Conservation (phyloP, 352 stramenopile species). For the Globisporangium nagaii region DNA sequence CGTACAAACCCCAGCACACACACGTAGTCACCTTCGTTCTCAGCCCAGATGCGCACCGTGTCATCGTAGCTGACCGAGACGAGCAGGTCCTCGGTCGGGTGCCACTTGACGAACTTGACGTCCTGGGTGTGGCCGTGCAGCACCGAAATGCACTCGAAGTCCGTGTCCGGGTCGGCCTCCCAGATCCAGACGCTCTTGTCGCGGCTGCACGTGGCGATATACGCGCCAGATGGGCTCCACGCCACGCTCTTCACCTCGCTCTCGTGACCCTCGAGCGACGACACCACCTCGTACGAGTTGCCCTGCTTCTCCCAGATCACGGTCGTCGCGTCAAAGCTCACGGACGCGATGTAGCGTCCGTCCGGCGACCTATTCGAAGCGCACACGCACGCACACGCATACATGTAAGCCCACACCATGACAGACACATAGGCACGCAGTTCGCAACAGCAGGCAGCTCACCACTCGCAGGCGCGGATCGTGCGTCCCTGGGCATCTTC, state of each 20-base stretch:
- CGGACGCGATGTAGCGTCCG: conserved; percentile 87
- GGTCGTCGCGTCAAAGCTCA: conserved; percentile 96
- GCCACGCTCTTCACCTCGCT: conserved; percentile 97
- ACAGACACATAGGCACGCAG: not conserved
- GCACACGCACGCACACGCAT: not conserved
- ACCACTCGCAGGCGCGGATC: conserved; percentile 94
- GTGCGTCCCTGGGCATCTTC: conserved; percentile 93
- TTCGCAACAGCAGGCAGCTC: not conserved
- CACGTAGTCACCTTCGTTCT: conserved; percentile 68
- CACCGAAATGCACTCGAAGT: conserved; percentile 98
- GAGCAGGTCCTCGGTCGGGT: conserved; percentile 81
- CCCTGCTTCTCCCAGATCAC: conserved; percentile 92
- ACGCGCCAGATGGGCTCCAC: conserved; percentile 91
- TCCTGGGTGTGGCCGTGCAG: conserved; percentile 95
- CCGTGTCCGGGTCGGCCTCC: conserved; percentile 91
- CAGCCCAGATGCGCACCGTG: conserved; percentile 93
- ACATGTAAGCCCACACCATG: not conserved
- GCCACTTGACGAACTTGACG: conserved; percentile 95
- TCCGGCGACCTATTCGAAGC: conserved; percentile 47
- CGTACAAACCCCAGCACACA: not conserved
- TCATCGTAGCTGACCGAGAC: conserved; percentile 95
- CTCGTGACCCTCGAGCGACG: conserved; percentile 97
- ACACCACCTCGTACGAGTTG: conserved; percentile 90
- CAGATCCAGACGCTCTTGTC: conserved; percentile 99
- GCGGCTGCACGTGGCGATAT: conserved; percentile 96